Conservation (phyloP, 2,329 filamentous ascomycete species). For the Fonsecaea erecta region DNA sequence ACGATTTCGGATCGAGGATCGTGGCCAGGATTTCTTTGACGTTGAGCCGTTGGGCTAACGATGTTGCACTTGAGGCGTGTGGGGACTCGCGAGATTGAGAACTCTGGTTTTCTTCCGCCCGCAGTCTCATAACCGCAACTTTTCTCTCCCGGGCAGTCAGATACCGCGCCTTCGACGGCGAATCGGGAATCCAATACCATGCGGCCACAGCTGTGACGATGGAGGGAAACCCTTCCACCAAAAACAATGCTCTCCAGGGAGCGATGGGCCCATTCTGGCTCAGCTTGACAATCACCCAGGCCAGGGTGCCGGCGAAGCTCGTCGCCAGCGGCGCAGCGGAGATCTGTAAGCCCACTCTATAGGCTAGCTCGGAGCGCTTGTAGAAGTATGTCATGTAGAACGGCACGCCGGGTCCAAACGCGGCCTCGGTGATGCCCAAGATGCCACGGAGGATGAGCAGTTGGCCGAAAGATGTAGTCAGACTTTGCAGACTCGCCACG, state of each 20-base stretch:
- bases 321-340: slow-evolving; percentile 69
- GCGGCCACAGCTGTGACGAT: slow-evolving; percentile 74
- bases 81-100: neutral
- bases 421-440: slow-evolving; percentile 64
- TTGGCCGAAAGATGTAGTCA: slow-evolving; percentile 63
- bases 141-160: slow-evolving; percentile 67
- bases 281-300: slow-evolving; percentile 73
- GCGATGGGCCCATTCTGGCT: slow-evolving; percentile 70
- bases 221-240: slow-evolving; percentile 83
- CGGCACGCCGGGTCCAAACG: slow-evolving; percentile 66
- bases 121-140: slow-evolving; percentile 68
- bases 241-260: slow-evolving; percentile 82
- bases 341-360: slow-evolving; percentile 84
- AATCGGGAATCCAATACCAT: slow-evolving; percentile 77
- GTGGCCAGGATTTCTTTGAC: slow-evolving; percentile 34
- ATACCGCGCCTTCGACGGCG: slow-evolving; percentile 68
- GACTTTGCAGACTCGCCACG: slow-evolving; percentile 65
- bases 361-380: slow-evolving; percentile 73
- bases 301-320: slow-evolving; percentile 75
- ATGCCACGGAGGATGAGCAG: slow-evolving; percentile 44
- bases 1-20: slow-evolving; percentile 66
- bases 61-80: neutral
- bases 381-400: slow-evolving; percentile 70
- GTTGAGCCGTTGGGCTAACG: slow-evolving; percentile 16
- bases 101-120: slow-evolving; percentile 25